phyloP scores from a whole-genome alignment of 495 filamentous ascomycete species.

The Neurospora hispaniola region DNA sequence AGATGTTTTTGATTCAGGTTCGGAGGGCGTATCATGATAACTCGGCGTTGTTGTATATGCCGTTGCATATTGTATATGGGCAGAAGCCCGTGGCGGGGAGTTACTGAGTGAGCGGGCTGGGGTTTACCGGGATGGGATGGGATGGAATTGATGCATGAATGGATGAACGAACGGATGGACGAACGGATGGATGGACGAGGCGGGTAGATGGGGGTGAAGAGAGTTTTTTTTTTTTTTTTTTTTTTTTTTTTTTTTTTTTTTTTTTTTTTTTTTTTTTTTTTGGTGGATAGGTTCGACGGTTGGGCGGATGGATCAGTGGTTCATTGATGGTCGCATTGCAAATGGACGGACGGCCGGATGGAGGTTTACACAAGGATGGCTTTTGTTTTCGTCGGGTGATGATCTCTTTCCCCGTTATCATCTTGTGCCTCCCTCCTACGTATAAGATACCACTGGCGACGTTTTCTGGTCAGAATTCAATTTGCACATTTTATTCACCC shows the following conservation, averaged over 20 bases:
- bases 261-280: background rate
- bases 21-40: slow-evolving; percentile 36
- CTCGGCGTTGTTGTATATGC: slow-evolving; percentile 36
- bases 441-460: background rate
- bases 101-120: slow-evolving; percentile 1
- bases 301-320: background rate
- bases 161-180: background rate
- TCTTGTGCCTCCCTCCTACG: background rate
- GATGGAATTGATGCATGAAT: background rate
- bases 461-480: background rate
- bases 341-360: background rate
- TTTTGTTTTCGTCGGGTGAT: background rate
- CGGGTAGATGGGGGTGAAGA: background rate
- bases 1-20: slow-evolving; percentile 35
- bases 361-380: background rate
- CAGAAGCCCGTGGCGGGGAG: slow-evolving; percentile 27
- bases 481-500: background rate
- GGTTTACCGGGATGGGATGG: background rate
- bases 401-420: background rate
- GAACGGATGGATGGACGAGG: background rate
- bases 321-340: background rate
- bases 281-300: background rate
- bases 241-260: background rate
- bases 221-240: background rate
- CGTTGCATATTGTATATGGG: slow-evolving; percentile 39